These are phyloP conservation scores for Graphilbum sp. DNA, from an alignment of 2,329 filamentous ascomycete species.

Conservation along the genomic window DNA sequence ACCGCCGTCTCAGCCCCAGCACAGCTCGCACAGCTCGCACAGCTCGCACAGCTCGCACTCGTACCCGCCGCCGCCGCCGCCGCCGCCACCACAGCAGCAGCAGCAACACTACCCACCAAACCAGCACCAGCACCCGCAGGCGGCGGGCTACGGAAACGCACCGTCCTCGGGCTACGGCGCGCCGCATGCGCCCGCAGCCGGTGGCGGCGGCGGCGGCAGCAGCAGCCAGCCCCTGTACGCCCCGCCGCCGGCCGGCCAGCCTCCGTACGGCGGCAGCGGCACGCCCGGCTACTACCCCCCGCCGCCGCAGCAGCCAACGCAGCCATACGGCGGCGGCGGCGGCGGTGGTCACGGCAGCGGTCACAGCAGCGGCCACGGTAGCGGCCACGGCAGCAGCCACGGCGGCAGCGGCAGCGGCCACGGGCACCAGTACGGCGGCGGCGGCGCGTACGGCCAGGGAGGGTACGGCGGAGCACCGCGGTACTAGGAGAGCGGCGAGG, in stretches of 20 bases:
- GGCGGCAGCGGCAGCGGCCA: neutral
- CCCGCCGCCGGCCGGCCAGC: neutral
- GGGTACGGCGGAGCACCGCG: neutral
- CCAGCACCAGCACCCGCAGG: constrained; percentile 1
- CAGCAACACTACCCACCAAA: constrained; percentile 1
- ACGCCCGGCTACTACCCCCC: neutral
- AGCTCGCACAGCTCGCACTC: neutral
- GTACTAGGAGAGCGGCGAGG: neutral
- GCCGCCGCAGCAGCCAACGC: constrained; percentile 1
- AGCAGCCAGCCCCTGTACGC: neutral
- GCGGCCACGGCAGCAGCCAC: constrained; percentile 2
- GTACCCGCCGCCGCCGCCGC: neutral
- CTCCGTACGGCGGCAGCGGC: neutral
- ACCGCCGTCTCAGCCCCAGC: neutral
- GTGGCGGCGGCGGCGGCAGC: neutral
- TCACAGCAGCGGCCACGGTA: constrained; percentile 3
- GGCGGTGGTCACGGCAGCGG: constrained; percentile 1
- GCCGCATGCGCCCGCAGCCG: too few species aligned
- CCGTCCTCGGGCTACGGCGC: too few species aligned
- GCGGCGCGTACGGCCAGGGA: constrained; percentile 6
- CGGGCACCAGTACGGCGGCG: neutral
- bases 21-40: too few species aligned
- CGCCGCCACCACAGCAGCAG: neutral
- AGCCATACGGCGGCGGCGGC: constrained; percentile 1
- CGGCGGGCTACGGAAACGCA: neutral